A percentile compares a stretch with the other conserved stretches of the same genome.
These are phyloP conservation scores for Fermentozyma sake DNA, from an alignment of 1,139 yeast species.

Conservation along the genomic window DNA sequence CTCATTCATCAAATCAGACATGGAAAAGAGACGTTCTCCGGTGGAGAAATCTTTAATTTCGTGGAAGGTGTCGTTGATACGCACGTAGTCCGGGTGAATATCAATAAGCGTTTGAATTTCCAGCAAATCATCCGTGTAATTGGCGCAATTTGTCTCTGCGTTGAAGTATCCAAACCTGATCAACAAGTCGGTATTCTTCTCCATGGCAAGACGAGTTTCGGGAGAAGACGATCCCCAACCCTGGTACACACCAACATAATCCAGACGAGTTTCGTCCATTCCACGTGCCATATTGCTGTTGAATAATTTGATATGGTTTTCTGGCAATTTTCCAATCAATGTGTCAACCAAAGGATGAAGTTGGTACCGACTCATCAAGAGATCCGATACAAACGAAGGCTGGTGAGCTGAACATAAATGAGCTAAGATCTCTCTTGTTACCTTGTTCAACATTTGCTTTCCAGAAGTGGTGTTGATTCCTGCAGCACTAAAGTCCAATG, in stretches of 20 bases:
- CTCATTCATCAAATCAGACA: slow-evolving; percentile 11
- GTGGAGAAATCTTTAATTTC: slow-evolving; percentile 15
- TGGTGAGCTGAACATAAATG: slow-evolving; percentile 46
- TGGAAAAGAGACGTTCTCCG: slow-evolving; percentile 12
- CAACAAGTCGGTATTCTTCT: slow-evolving; percentile 41
- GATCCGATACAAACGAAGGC: slow-evolving; percentile 68
- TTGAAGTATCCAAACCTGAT: slow-evolving; percentile 48
- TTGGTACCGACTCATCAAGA: slow-evolving; percentile 55
- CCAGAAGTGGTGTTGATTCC: slow-evolving; percentile 10
- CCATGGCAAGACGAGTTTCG: slow-evolving; percentile 22
- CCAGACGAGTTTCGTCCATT: slow-evolving; percentile 56
- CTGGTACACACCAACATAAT: slow-evolving; percentile 62
- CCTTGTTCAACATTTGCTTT: slow-evolving; percentile 21
- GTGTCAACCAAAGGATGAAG: slow-evolving; percentile 34
- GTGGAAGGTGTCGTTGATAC: slow-evolving; percentile 21
- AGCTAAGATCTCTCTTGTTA: slow-evolving; percentile 45
- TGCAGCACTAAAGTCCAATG: slow-evolving; percentile 23
- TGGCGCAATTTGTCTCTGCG: slow-evolving; percentile 55
- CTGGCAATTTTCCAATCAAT: slow-evolving; percentile 31
- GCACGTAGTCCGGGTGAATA: slow-evolving; percentile 33
- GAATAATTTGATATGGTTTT: slow-evolving; percentile 27
- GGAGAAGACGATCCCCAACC: slow-evolving; percentile 34
- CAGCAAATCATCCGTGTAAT: slow-evolving; percentile 18
- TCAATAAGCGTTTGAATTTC: slow-evolving; percentile 21
- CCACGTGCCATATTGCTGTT: slow-evolving; percentile 45